Evolutionary conservation across 495 filamentous ascomycete species (phyloP).

Genomic region (Podospora tetraspora): DNA sequence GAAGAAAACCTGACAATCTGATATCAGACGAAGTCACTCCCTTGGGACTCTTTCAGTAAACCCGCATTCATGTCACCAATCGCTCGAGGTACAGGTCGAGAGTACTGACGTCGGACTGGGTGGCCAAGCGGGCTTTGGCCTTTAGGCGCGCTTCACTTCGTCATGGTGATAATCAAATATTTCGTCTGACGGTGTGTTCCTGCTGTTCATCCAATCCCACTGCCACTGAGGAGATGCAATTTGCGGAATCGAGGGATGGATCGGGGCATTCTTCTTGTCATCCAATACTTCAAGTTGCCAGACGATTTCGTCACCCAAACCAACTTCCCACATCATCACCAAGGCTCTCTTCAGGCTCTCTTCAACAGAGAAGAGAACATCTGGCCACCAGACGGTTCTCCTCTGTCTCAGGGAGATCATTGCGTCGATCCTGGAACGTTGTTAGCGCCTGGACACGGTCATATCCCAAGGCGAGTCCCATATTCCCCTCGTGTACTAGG

Average conservation of each 20-base stretch:
- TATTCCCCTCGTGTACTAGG: background rate
- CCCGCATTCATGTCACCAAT: background rate
- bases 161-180: background rate
- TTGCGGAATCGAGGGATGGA: background rate
- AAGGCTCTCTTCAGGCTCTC: no score
- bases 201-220: background rate
- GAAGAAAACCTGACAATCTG: background rate
- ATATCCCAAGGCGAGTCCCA: background rate
- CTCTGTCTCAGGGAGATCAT: background rate
- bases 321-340: no score
- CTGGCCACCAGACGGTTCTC: no score
- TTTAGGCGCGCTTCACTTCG: background rate
- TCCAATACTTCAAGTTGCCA: background rate
- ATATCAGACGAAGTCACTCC: background rate
- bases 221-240: no score
- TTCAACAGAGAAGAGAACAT: no score
- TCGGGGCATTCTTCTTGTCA: background rate
- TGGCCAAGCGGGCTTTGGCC: background rate
- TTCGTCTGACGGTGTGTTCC: background rate
- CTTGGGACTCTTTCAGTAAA: background rate
- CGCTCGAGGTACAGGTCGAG: background rate
- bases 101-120: background rate
- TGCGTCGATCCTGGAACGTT: no score
- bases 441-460: background rate
- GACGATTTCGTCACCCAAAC: background rate